Base-by-base conservation (phyloP, 495 filamentous ascomycete species). In the Pseudoneurospora amorphoporcata region DNA sequence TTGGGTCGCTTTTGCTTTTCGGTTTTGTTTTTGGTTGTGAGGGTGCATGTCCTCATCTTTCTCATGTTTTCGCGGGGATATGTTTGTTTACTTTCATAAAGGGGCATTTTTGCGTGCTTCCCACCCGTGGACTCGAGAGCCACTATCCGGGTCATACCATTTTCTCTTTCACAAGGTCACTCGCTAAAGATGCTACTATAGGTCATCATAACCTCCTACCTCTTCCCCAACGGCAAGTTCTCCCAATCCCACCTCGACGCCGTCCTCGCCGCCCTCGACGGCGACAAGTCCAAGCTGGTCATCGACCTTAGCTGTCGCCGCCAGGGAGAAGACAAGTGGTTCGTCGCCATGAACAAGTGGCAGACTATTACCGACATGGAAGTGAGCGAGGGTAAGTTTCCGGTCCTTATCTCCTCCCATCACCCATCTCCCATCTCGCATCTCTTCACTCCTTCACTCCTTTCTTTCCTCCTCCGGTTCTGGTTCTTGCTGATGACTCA, bases 321-420 rank as follows among this genome's bases (percentile, higher is more conserved):
- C 61, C 88, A 89, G 72, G 92, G 86, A 19, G 84, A 88, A 16
- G 87, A 88, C 14, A 87, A 75, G 68, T 99, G 95, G 94, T 91
- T 93, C 73, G 95, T 99, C 39, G 95, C 95, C 47, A 99, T 95
- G 93, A 91, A 98, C 79, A 95, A 96, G 81, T 99, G 95, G 95
- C 95, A 98, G 84, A 95, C 92, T 4, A 90, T 98, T 72, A 98
- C 95, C 1, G 92, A 97, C 78, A 94, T 96, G 90, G 95, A 98
- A 77, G 89, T 98, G 71, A 93, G 89, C 77, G 83, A 91, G 84
- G 90, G 95, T 92, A 83, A 69, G 85, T 77, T 41, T 40, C 23
- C 23, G 23, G 23, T 23, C 23, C 23, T 23, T 68, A 3, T 29
- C 37, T 12, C 10, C 4, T 35, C 35, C 68, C 69, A n/a, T 70